phyloP scores from a whole-genome alignment of 805 yeast species.

The Metschnikowia koreensis region DNA sequence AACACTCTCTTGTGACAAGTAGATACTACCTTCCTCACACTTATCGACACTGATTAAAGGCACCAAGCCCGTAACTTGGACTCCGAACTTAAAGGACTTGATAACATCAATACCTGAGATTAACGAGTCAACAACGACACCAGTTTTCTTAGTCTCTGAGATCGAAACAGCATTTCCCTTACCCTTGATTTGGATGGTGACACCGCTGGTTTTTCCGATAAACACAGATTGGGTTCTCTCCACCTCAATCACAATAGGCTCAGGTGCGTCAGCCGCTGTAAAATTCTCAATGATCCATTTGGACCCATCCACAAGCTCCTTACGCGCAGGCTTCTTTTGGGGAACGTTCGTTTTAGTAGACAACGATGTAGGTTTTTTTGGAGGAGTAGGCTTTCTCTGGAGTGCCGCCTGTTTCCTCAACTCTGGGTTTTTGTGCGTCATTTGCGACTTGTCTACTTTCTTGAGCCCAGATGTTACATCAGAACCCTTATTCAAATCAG shows the following conservation, averaged over 20 bases:
- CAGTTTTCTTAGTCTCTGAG: conserved; percentile 68
- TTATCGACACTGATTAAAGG: conserved; percentile 89
- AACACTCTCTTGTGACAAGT: conserved; percentile 69
- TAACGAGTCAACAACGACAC: conserved; percentile 77
- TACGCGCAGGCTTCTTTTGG: conserved; percentile 40
- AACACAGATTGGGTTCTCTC: conserved; percentile 86
- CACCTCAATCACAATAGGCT: conserved; percentile 68
- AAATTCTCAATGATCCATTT: conserved; percentile 83
- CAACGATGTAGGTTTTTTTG: conserved; percentile 75
- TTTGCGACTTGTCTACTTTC: conserved; percentile 89
- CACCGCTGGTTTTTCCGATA: conserved; percentile 74
- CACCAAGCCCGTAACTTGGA: conserved; percentile 78
- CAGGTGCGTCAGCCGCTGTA: conserved; percentile 47
- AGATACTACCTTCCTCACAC: conserved; percentile 80
- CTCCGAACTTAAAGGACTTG: conserved; percentile 74
- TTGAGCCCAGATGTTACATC: conserved; percentile 79
- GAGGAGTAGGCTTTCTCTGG: conserved; percentile 65
- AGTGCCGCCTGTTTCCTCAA: conserved; percentile 58
- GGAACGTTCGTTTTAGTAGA: conserved; percentile 41
- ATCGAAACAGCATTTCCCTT: conserved; percentile 87
- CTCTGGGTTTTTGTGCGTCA: conserved; percentile 90
- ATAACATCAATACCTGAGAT: conserved; percentile 87
- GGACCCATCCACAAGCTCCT: conserved; percentile 78
- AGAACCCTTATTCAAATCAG: conserved; percentile 86
- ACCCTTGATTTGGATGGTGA: conserved; percentile 81